Evolutionary conservation across 1,284 basidiomycete species (phyloP), one percentile per base, ranked within the genome.

Genomic region (Ganoderma lingzhi): DNA sequence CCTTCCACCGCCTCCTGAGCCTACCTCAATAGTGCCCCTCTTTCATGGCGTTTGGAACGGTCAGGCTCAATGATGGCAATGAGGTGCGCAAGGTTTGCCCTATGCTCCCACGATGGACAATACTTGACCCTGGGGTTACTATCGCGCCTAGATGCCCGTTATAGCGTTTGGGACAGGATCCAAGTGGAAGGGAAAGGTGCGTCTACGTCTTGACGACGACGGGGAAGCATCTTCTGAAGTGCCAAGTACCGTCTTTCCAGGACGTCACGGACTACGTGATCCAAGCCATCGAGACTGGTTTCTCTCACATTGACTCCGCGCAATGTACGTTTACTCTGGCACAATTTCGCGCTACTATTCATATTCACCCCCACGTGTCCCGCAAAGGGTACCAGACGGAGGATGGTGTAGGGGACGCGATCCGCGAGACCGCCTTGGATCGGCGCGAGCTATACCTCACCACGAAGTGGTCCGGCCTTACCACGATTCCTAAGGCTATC

Each of bases 381-480:
- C 23, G 3, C 9, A 4, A 51, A 83, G 83, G 70, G 58, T 85
- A 85, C 63, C 61, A 68, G 12, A 85, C 83, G 30, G 83, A 85
- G 69, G 75, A 79, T n/a, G 80, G 75, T 53, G 82, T 84, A n/a
- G 83, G 81, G 0, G 67, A 64, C 10, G 84, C 82, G 3, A 77
- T 85, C 37, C 75, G 75, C 23, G 77, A 82, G 62, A 79, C 76
- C 65, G 83, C 78, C 1, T 75, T 82, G 6, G 66, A 71, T 15
- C 79, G 83, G 19, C 72, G 73, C 2, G 79, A 83, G 6, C 60
- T 84, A 2, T 84, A 74, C 72, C 75, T 84, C 48, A 86, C 86
- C 35, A 85, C 86, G 42, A 87, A 86, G 78, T 93, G 88, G 78
- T 88, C 86, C 30, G 88, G 89, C 0, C 70, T 85, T 19, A 83